Evolutionary conservation across 2,329 filamentous ascomycete genomes (phyloP).

Genomic region (Aspergillus jensenii): DNA sequence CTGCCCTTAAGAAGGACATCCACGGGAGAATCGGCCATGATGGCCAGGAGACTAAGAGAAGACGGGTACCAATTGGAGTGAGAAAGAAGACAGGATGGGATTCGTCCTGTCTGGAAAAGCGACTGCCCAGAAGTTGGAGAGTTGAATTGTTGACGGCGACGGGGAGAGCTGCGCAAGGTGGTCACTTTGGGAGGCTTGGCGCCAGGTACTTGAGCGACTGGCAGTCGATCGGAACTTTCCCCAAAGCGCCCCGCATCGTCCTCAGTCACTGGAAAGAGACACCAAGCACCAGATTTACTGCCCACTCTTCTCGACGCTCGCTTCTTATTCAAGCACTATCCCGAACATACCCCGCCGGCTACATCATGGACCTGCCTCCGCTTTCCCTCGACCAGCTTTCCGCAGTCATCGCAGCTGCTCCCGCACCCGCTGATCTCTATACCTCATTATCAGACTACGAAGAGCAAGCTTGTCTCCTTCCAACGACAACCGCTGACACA

Average conservation of each 20-base stretch:
- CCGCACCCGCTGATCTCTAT: conserved; percentile 35
- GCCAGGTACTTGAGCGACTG: conserved; percentile 17
- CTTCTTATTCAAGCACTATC: background rate
- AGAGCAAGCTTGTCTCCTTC: conserved; percentile 32
- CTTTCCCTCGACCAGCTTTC: conserved; percentile 33
- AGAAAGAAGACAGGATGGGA: conserved; percentile 27
- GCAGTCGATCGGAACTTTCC: conserved; percentile 25
- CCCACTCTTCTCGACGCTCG: background rate
- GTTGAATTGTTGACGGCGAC: conserved; percentile 21
- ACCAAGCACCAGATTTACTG: background rate
- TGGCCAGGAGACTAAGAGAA: conserved; percentile 35
- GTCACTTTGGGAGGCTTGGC: conserved; percentile 44
- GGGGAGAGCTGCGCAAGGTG: conserved; percentile 42
- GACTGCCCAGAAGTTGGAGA: conserved; percentile 25
- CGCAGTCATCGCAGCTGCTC: conserved; percentile 26
- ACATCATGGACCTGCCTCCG: conserved; percentile 29
- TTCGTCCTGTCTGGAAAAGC: conserved; percentile 14
- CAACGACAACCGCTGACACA: conserved; percentile 22
- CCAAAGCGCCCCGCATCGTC: conserved; percentile 33
- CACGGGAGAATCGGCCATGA: conserved; percentile 48
- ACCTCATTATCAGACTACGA: conserved; percentile 37
- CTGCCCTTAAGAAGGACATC: conserved; percentile 71
- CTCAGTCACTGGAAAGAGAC: background rate
- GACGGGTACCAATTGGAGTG: conserved; percentile 30
- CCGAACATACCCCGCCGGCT: background rate